Evolutionary conservation across 148 eudicot genomes (phyloP).

Genomic region (Rhododendron kiyosumense): DNA sequence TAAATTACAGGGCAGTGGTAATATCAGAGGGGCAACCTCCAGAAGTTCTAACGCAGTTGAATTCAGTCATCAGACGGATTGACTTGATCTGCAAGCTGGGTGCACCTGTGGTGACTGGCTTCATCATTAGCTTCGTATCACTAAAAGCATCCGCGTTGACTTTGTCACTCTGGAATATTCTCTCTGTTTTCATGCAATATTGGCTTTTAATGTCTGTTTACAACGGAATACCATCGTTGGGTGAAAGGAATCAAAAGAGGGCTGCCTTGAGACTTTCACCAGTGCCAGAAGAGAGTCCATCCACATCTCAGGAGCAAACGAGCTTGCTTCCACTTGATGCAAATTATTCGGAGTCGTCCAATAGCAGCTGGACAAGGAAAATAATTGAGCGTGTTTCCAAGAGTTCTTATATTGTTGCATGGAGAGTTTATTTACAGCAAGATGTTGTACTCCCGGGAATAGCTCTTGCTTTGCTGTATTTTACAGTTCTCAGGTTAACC

Average conservation of each 20-base stretch:
- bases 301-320: conserved; percentile 24
- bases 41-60: conserved; percentile 50
- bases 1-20: conserved; percentile 69
- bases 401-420: conserved; percentile 41
- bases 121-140: conserved; percentile 78
- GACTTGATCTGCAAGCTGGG: conserved; percentile 73
- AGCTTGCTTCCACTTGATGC: conserved; percentile 14
- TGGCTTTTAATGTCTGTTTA: conserved; percentile 78
- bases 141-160: conserved; percentile 63
- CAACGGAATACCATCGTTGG: conserved; percentile 58
- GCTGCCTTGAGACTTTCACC: conserved; percentile 22
- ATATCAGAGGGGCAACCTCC: conserved; percentile 75
- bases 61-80: conserved; percentile 72
- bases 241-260: conserved; percentile 39
- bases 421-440: conserved; percentile 75
- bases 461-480: conserved; percentile 69
- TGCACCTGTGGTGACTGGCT: conserved; percentile 84
- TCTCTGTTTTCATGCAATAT: conserved; percentile 66
- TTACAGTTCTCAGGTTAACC: conserved; percentile 76
- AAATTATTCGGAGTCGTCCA: conserved; percentile 12
- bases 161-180: conserved; percentile 59
- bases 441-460: conserved; percentile 84
- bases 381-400: conserved; percentile 23
- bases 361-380: conserved; percentile 8
- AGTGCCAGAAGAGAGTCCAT: conserved; percentile 29